Base-by-base conservation (phyloP, 148 eudicot genomes). In the Tetragonia tetragonoides region DNA sequence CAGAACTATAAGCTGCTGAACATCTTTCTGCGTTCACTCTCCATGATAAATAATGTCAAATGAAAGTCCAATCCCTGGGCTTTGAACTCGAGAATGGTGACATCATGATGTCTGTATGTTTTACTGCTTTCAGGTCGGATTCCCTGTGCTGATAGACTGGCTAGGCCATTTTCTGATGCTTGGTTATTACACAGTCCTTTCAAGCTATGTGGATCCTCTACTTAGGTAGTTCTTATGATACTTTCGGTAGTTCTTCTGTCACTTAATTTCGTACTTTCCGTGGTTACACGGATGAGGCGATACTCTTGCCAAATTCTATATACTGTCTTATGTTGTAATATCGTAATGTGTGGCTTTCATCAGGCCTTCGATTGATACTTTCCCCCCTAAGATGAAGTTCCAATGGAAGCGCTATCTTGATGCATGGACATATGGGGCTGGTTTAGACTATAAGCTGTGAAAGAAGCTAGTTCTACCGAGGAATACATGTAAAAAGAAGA, bases 351-450 rank as follows among this genome's bases (percentile, higher is more conserved):
- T 73, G 49, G 57, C 18, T 80, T 74, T 69, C 66, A 46, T n/a
- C 65, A 95, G 98, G 89, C 91, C 92, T 67, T 83, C 87, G 61
- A 74, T 92, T 68, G 49, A 84, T 38, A 54, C 74, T 14, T 86
- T 92, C 78, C 93, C 98, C 42, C 70, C 85, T 28, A 81, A 88
- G 81, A 82, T 77, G 87, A 91, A 78, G 80, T 95, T 87, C 82
- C 85, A 77, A 78, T 92, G 91, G 96, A 89, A 81, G 68, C 85
- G 95, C 42, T 89, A 85, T 88, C 93, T 95, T 14, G 97, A 95
- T 77, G 95, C 97, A 65, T 95, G 98, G 98, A 88, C 86, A 75
- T 95, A 90, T 69, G 98, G 98, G 66, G 87, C 97, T 77, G 98
- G 98, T 78, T 83, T 92, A 57, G 98, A 95, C 83, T 95, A 92